Conservation (phyloP, 2,329 filamentous ascomycete genomes). For the Apiospora rasikravindrae region DNA sequence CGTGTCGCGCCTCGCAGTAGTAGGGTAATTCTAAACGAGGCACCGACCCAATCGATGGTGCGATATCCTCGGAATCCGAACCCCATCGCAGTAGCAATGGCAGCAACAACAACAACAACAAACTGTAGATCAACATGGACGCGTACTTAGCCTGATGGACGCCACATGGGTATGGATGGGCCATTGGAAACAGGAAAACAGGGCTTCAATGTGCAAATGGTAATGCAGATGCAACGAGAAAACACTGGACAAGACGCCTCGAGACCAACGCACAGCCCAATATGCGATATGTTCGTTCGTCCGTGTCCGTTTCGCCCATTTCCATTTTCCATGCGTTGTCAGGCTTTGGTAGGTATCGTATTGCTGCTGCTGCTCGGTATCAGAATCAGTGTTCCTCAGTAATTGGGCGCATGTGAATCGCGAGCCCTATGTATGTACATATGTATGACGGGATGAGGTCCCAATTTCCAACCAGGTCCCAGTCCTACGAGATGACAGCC, state of each 20-base stretch:
- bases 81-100: background rate
- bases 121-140: background rate
- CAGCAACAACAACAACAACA: too few species aligned
- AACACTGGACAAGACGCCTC: background rate
- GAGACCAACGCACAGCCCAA: background rate
- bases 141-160: background rate
- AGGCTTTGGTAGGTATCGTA: background rate
- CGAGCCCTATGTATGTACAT: background rate
- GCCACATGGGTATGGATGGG: too few species aligned
- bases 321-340: background rate
- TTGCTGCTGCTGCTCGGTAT: background rate
- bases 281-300: background rate
- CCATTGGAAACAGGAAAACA: background rate
- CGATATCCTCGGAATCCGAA: background rate
- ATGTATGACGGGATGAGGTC: background rate
- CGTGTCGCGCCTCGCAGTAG: background rate
- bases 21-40: background rate
- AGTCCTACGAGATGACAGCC: conserved; percentile 11
- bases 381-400: conserved; percentile 2
- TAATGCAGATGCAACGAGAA: background rate
- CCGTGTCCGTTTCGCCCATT: background rate
- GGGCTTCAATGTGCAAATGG: background rate
- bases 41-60: background rate
- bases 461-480: background rate
- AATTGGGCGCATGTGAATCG: background rate